These are phyloP conservation scores for Fusarium buharicum DNA, from an alignment of 2,329 filamentous ascomycete genomes.

Conservation along the genomic window DNA sequence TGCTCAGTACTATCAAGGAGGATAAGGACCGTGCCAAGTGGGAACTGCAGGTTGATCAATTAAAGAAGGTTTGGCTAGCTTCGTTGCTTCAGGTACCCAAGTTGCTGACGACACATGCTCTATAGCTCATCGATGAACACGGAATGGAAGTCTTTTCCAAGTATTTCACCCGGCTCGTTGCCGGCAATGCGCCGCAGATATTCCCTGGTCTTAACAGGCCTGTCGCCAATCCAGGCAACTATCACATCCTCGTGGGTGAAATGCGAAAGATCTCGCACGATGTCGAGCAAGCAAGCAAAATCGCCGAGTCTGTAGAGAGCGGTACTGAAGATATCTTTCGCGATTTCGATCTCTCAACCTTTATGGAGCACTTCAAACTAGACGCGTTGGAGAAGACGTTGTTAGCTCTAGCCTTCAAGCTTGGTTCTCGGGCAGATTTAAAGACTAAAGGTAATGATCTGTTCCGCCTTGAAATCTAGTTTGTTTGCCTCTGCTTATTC, in stretches of 20 bases:
- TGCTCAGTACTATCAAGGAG: slow-evolving; percentile 94
- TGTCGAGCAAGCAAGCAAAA: slow-evolving; percentile 84
- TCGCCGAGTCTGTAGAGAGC: slow-evolving; percentile 91
- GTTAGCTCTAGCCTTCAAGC: slow-evolving; percentile 88
- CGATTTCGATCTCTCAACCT: slow-evolving; percentile 94
- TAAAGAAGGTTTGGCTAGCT: slow-evolving; percentile 76
- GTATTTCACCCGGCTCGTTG: slow-evolving; percentile 93
- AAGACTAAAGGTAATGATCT: slow-evolving; percentile 81
- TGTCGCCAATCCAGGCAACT: slow-evolving; percentile 80
- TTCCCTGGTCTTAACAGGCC: slow-evolving; percentile 82
- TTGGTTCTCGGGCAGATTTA: slow-evolving; percentile 80
- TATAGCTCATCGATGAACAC: slow-evolving; percentile 92
- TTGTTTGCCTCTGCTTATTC: slow-evolving; percentile 56
- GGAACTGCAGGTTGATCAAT: slow-evolving; percentile 89
- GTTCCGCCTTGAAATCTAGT: slow-evolving; percentile 1
- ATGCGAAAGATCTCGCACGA: slow-evolving; percentile 87
- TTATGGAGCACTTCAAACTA: slow-evolving; percentile 95
- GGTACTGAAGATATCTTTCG: slow-evolving; percentile 93
- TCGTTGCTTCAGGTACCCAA: neutral
- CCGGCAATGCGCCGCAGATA: slow-evolving; percentile 89
- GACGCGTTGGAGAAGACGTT: slow-evolving; percentile 89
- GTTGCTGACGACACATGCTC: slow-evolving; percentile 33
- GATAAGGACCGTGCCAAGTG: slow-evolving; percentile 91
- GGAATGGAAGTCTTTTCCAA: slow-evolving; percentile 99
- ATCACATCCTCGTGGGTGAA: slow-evolving; percentile 83